phyloP scores from a whole-genome alignment of 1,139 yeast genomes.

The Kurtzmaniella quercitrusa region DNA sequence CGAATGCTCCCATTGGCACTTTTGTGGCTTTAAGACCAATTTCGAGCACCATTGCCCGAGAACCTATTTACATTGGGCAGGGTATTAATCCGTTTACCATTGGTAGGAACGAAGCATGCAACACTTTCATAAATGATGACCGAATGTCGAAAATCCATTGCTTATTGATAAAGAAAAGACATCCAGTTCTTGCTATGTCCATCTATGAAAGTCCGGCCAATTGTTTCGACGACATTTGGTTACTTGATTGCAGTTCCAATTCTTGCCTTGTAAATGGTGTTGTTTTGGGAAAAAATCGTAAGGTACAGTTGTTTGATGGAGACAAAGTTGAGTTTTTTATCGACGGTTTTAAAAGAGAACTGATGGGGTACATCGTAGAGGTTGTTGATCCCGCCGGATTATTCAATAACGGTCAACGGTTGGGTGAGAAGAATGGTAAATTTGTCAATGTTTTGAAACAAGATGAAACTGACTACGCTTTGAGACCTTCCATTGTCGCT shows the following conservation, averaged over 20 bases:
- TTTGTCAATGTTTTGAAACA: conserved; percentile 22
- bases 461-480: conserved; percentile 25
- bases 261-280: conserved; percentile 67
- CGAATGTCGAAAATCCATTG: conserved; percentile 86
- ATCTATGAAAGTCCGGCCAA: conserved; percentile 65
- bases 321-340: conserved; percentile 64
- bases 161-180: conserved; percentile 56
- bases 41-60: conserved; percentile 23
- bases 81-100: conserved; percentile 60
- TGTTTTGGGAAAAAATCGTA: conserved; percentile 58
- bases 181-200: conserved; percentile 48
- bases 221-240: conserved; percentile 73
- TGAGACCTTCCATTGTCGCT: conserved; percentile 26
- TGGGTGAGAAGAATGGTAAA: conserved; percentile 12
- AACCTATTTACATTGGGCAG: conserved; percentile 55
- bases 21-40: conserved; percentile 31
- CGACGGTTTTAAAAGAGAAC: conserved; percentile 50
- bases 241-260: conserved; percentile 75
- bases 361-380: conserved; percentile 48
- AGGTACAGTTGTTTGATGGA: conserved; percentile 56
- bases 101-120: conserved; percentile 62
- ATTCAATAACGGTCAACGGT: conserved; percentile 36
- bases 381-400: conserved; percentile 58
- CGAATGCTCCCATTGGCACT: conserved; percentile 20
- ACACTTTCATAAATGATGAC: conserved; percentile 60